Base-by-base conservation (phyloP, 805 yeast species). In the Kluyveromyces siamensis region DNA sequence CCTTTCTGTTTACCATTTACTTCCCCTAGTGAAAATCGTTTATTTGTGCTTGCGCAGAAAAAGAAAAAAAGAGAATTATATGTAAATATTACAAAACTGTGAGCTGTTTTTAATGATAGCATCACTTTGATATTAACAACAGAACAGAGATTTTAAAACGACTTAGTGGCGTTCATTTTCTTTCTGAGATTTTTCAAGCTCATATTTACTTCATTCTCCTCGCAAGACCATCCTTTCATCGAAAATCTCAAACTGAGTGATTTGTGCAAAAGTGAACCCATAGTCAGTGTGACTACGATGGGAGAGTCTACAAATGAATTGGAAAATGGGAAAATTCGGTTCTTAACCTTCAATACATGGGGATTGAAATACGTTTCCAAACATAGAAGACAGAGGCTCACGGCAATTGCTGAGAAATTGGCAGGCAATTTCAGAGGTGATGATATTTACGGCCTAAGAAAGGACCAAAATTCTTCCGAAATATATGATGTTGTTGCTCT, bases 351-450 rank as follows among this genome's bases (percentile, higher is more conserved):
- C 62, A 86, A 86, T 62, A 80, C 84, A 1, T 88, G 96, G 97
- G 99, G 99, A 1, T 71, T 93, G 51, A 89, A 88, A 59, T 83
- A 67, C 58, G 85, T 93, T 2, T 81, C 96, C n/a, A 84, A 83
- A 58, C 67, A 67, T 51, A 71, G 99, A 30, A 65, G 68, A 36
- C 74, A 73, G 53, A 73, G 99, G 37, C 70, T 93, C 33, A 63
- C 58, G 14, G 95, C 88, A 1, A 85, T 93, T 33, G 96, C 95
- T 0, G 75, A 80, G 42, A 68, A 75, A 47, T 64, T 91, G 3
- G 78, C 82, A 0, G 65, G 69, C 2, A 40, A 49, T 11, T 42
- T 64, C 6, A 52, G 55, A 14, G 67, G 61, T 2, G 52, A 46
- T 18, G 52, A 52, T 8, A 25, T 30, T 10, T 25, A 48, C 18